These are phyloP conservation scores for Rhamnella rubrinervis DNA, from an alignment of 331 rosid species.

Conservation along the genomic window DNA sequence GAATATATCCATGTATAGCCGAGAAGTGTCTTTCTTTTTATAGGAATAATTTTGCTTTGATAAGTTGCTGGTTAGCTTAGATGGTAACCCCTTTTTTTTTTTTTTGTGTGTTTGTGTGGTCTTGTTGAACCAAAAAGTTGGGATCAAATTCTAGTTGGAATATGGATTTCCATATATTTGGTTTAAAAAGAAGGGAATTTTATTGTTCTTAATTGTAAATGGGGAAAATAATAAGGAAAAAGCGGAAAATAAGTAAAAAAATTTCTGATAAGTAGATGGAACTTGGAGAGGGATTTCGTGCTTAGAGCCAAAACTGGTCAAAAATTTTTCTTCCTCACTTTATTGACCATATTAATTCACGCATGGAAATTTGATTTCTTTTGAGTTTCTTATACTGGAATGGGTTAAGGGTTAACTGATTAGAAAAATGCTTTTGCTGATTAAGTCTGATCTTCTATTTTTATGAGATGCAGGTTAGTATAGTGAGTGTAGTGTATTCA, in stretches of 20 bases:
- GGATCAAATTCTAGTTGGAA: too few species aligned
- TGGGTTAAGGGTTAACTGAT: background rate
- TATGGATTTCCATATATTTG: background rate
- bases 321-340: background rate
- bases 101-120: too few species aligned
- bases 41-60: background rate
- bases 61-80: background rate
- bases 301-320: background rate
- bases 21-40: too few species aligned
- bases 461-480: constrained; percentile 69
- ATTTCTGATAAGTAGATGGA: background rate
- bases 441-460: constrained; percentile 5
- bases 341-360: background rate
- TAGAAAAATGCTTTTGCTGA: constrained; percentile 4
- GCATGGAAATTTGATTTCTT: background rate
- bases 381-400: background rate
- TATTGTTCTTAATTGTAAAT: background rate
- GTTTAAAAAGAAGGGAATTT: background rate
- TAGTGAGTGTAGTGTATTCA: constrained; percentile 85
- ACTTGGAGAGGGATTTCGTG: background rate
- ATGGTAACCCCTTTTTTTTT: too few species aligned
- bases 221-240: background rate
- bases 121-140: too few species aligned
- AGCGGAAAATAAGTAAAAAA: background rate
- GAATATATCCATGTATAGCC: too few species aligned